Conservation (phyloP, 352 stramenopile species). For the Pythium monospermum region DNA sequence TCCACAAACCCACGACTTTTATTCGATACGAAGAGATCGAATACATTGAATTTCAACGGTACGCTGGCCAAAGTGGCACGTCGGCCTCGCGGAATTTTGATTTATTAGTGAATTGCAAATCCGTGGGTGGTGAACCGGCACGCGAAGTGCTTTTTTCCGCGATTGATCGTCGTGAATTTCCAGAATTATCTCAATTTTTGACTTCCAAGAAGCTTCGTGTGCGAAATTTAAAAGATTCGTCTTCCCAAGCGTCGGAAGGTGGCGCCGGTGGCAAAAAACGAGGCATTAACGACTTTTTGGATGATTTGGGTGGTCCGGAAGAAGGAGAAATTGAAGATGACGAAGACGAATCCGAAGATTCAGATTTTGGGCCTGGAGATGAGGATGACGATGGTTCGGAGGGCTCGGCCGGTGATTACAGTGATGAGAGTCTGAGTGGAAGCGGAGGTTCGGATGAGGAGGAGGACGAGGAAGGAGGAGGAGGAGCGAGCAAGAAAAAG, state of each 20-base stretch:
- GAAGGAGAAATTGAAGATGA: slow-evolving; percentile 89
- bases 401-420: slow-evolving; percentile 67
- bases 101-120: slow-evolving; percentile 90
- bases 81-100: slow-evolving; percentile 95
- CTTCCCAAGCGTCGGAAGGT: slow-evolving; percentile 43
- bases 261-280: slow-evolving; percentile 53
- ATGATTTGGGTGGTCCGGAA: slow-evolving; percentile 72
- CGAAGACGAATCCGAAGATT: slow-evolving; percentile 88
- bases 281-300: slow-evolving; percentile 76
- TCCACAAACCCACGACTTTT: slow-evolving; percentile 98
- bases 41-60: slow-evolving; percentile 97
- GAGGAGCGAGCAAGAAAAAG: slow-evolving; percentile 54
- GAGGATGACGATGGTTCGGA: slow-evolving; percentile 48
- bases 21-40: slow-evolving; percentile 99
- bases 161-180: slow-evolving; percentile 96
- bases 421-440: slow-evolving; percentile 73
- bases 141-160: slow-evolving; percentile 94
- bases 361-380: slow-evolving; percentile 88
- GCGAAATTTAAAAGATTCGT: slow-evolving; percentile 89
- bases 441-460: slow-evolving; percentile 43
- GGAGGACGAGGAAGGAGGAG: slow-evolving; percentile 58
- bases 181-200: slow-evolving; percentile 93
- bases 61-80: slow-evolving; percentile 85
- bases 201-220: slow-evolving; percentile 93
- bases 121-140: slow-evolving; percentile 69